Conservation (phyloP, 352 stramenopile species). For the Globisporangium megalacanthum region DNA sequence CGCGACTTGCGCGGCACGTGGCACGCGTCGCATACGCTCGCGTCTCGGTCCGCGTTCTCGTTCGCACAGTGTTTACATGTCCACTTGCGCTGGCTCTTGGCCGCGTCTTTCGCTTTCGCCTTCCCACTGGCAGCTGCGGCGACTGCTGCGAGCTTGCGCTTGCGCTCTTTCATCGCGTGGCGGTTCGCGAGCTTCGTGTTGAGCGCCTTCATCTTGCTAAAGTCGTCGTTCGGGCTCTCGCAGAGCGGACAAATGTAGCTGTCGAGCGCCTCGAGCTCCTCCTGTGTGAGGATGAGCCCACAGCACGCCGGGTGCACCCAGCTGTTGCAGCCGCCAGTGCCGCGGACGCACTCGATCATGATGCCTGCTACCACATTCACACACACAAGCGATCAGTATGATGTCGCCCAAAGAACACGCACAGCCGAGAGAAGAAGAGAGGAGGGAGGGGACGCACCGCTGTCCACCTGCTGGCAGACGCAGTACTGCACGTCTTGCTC, state of each 20-base stretch:
- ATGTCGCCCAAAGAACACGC: background rate
- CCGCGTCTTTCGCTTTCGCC: constrained; percentile 2
- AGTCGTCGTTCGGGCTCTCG: constrained; percentile 67
- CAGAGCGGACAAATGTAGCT: constrained; percentile 84
- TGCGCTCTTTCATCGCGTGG: constrained; percentile 40
- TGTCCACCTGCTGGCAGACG: constrained; percentile 78
- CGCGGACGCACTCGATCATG: constrained; percentile 93
- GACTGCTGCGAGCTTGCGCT: constrained; percentile 25
- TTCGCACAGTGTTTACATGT: constrained; percentile 40
- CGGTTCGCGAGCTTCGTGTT: constrained; percentile 78
- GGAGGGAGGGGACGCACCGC: constrained; percentile 27
- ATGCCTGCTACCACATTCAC: constrained; percentile 40
- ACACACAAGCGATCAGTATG: constrained; percentile 4
- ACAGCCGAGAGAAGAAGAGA: background rate
- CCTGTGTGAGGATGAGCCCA: constrained; percentile 76
- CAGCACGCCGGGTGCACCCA: constrained; percentile 89
- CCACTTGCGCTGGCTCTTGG: constrained; percentile 26
- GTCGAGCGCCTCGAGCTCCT: constrained; percentile 82
- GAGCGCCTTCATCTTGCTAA: constrained; percentile 44
- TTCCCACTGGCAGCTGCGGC: constrained; percentile 2
- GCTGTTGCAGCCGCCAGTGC: constrained; percentile 85
- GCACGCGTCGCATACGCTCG: constrained; percentile 37
- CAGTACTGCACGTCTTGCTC: constrained; percentile 60
- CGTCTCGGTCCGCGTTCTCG: constrained; percentile 34
- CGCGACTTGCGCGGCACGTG: constrained; percentile 19